Percentiles rank a stretch among this genome's conserved stretches.
phyloP scores from a whole-genome alignment of 75 land plant genomes.

The Sequoia sempervirens region DNA sequence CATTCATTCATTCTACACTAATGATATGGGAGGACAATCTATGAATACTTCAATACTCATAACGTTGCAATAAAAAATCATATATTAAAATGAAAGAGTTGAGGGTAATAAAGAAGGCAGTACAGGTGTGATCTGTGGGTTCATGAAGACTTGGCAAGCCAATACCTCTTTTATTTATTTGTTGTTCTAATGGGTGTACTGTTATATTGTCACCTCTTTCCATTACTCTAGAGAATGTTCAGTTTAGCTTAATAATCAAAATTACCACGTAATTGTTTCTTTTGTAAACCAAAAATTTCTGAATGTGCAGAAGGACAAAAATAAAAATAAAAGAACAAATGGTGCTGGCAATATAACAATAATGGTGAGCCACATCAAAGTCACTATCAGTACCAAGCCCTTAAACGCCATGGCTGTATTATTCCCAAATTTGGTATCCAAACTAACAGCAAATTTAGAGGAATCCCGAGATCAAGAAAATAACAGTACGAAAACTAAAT shows the following conservation, averaged over 20 bases:
- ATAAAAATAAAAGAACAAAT: too few relatives aligned
- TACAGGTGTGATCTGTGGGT: neutral
- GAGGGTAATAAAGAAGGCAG: neutral
- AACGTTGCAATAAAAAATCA: neutral
- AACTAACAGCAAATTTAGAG: too few relatives aligned
- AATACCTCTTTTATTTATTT: neutral
- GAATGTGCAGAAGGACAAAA: too few relatives aligned
- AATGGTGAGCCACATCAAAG: too few relatives aligned
- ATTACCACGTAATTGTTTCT: neutral
- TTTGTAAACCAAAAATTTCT: neutral
- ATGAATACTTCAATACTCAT: neutral
- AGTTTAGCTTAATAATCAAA: neutral
- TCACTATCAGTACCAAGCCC: too few relatives aligned
- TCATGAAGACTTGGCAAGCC: neutral
- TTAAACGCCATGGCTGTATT: too few relatives aligned
- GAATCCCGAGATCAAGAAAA: too few relatives aligned
- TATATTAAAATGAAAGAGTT: neutral
- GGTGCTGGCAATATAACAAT: too few relatives aligned
- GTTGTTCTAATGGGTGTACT: too few relatives aligned
- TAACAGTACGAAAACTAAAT: too few relatives aligned
- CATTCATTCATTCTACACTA: neutral
- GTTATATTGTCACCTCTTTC: too few relatives aligned
- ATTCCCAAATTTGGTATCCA: too few relatives aligned
- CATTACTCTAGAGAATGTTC: neutral
- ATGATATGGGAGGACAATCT: neutral